These are phyloP conservation scores for Elaeis guineensis DNA, from an alignment of 176 grass and related monocot species.

Conservation along the genomic window DNA sequence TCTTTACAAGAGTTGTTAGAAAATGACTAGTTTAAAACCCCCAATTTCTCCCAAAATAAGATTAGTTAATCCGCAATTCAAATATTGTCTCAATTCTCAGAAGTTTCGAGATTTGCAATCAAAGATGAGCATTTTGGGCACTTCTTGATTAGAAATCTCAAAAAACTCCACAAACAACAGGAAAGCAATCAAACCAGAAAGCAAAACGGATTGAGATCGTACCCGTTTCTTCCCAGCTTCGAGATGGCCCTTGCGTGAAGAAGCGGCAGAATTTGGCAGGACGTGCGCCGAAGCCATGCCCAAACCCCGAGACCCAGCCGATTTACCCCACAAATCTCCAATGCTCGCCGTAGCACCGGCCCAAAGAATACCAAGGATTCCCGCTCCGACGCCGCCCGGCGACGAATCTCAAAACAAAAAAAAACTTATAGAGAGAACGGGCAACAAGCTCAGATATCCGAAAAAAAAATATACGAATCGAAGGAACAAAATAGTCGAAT, in stretches of 20 bases:
- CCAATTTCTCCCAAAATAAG: too few species aligned
- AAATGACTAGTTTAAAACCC: too few species aligned
- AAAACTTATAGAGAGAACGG: too few species aligned
- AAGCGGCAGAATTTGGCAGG: slow-evolving; percentile 27
- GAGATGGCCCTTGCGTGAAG: slow-evolving; percentile 64
- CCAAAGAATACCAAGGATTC: slow-evolving; percentile 19
- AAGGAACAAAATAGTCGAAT: too few species aligned
- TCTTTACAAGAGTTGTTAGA: too few species aligned
- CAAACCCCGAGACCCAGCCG: not conserved
- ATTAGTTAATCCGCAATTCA: too few species aligned
- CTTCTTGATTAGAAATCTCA: not conserved
- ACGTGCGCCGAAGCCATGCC: slow-evolving; percentile 76
- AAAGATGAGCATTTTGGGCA: not conserved
- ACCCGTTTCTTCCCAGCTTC: slow-evolving; percentile 96
- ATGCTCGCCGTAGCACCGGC: slow-evolving; percentile 13
- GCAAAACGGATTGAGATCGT: slow-evolving; percentile 15
- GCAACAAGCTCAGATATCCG: too few species aligned
- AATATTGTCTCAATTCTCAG: not conserved
- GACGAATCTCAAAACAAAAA: too few species aligned
- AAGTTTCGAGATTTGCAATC: not conserved
- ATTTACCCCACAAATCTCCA: not conserved
- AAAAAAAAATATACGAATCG: too few species aligned
- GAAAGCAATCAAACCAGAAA: not conserved
- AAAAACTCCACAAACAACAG: not conserved
- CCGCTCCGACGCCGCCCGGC: slow-evolving; percentile 4